These are phyloP conservation scores for Crucibulum laeve DNA, from an alignment of 768 basidiomycete genomes.

Conservation along the genomic window DNA sequence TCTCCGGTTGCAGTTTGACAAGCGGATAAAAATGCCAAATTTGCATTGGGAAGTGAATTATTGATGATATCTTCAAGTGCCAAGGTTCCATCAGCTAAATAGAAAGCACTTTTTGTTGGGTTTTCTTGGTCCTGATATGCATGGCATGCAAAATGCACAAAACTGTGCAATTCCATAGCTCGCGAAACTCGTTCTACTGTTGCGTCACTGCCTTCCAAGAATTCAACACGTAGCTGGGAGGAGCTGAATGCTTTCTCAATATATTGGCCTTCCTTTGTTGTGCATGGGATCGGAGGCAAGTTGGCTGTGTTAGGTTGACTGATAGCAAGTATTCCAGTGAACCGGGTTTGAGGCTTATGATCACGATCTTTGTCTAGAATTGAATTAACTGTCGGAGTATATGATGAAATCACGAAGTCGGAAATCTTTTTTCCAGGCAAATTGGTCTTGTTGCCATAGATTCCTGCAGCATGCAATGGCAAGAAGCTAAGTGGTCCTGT, in stretches of 20 bases:
- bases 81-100: slow-evolving; percentile 14
- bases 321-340: slow-evolving; percentile 5
- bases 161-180: slow-evolving; percentile 11
- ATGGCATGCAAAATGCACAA: slow-evolving; percentile 30
- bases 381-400: slow-evolving; percentile 10
- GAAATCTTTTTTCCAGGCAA: neutral
- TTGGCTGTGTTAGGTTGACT: slow-evolving; percentile 8
- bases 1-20: slow-evolving; percentile 33
- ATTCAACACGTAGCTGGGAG: neutral
- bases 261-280: slow-evolving; percentile 9
- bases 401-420: slow-evolving; percentile 15
- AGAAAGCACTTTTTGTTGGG: slow-evolving; percentile 19
- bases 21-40: slow-evolving; percentile 34
- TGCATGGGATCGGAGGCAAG: slow-evolving; percentile 5
- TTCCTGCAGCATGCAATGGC: slow-evolving; percentile 33
- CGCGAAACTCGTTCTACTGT: slow-evolving; percentile 10
- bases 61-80: slow-evolving; percentile 9
- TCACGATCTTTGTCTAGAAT: no score
- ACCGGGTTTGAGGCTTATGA: neutral
- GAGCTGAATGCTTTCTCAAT: slow-evolving; percentile 3
- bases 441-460: slow-evolving; percentile 11
- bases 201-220: slow-evolving; percentile 6
- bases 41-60: slow-evolving; percentile 7
- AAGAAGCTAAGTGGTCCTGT: slow-evolving; percentile 24
- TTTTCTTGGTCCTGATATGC: slow-evolving; percentile 19